Conservation (phyloP, 176 grass and related monocot species). For the Triticum timopheevii region DNA sequence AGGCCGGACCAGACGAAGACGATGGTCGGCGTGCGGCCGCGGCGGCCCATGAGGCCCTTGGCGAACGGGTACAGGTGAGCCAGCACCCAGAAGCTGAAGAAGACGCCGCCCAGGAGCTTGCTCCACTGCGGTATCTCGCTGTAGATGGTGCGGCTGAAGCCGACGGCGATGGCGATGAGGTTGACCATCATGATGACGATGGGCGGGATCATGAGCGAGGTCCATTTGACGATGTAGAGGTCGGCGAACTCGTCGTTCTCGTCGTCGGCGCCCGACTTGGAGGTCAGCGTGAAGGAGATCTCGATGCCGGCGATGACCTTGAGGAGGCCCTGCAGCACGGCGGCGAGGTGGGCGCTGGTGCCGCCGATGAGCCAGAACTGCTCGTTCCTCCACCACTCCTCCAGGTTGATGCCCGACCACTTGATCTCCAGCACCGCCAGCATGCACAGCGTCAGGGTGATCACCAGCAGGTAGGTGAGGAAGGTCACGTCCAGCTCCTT, state of each 20-base stretch:
- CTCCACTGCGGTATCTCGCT: constrained; percentile 91
- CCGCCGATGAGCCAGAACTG: constrained; percentile 99
- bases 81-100: constrained; percentile 99
- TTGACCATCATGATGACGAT: constrained; percentile 99
- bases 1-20: constrained; percentile 96
- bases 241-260: constrained; percentile 81
- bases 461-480: constrained; percentile 80
- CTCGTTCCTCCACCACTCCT: constrained; percentile 99
- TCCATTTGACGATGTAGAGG: constrained; percentile 94
- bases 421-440: constrained; percentile 92
- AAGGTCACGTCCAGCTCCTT: constrained; percentile 67
- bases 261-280: constrained; percentile 81
- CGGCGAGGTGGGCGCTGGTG: constrained; percentile 86
- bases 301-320: constrained; percentile 94
- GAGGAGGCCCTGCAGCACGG: constrained; percentile 85
- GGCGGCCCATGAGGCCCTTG: constrained; percentile 88
- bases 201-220: constrained; percentile 88
- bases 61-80: constrained; percentile 94
- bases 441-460: constrained; percentile 62
- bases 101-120: constrained; percentile 82
- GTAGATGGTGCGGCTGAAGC: constrained; percentile 88
- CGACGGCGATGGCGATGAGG: constrained; percentile 75
- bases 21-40: constrained; percentile 81
- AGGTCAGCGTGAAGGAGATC: constrained; percentile 97
- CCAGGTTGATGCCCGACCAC: constrained; percentile 82